phyloP scores from a whole-genome alignment of 2,329 filamentous ascomycete species.

The Microascus cirrosus region DNA sequence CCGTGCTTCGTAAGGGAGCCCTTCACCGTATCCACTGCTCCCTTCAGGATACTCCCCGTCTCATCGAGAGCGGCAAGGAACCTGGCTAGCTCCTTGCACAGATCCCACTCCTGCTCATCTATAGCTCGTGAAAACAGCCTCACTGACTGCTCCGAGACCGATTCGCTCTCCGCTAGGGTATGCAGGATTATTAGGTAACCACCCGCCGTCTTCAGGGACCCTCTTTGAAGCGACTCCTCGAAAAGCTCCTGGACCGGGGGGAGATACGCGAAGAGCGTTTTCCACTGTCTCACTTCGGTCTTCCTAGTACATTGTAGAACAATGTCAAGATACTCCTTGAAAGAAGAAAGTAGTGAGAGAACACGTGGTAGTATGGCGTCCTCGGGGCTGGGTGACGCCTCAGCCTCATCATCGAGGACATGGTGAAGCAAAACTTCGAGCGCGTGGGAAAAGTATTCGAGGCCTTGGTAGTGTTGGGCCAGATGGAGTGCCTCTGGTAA shows the following conservation, averaged over 20 bases:
- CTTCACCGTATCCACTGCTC: constrained; percentile 56
- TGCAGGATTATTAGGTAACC: constrained; percentile 94
- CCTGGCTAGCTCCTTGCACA: constrained; percentile 90
- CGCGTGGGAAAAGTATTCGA: constrained; percentile 88
- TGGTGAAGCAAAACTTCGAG: constrained; percentile 87
- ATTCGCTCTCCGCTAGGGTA: constrained; percentile 59
- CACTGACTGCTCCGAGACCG: constrained; percentile 67
- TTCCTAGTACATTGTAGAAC: constrained; percentile 95
- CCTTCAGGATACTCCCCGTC: constrained; percentile 65
- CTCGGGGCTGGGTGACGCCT: constrained; percentile 52
- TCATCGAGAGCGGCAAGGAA: constrained; percentile 90
- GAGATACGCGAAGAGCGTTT: constrained; percentile 82
- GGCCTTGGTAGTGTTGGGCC: constrained; percentile 71
- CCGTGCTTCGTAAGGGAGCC: background rate
- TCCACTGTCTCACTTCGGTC: constrained; percentile 91
- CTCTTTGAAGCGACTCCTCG: constrained; percentile 77
- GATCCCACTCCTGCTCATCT: constrained; percentile 79
- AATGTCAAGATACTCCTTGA: constrained; percentile 83
- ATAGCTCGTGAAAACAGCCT: constrained; percentile 73
- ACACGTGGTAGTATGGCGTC: constrained; percentile 54
- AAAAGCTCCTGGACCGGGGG: constrained; percentile 87
- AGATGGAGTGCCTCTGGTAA: constrained; percentile 72
- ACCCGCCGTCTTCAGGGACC: constrained; percentile 85
- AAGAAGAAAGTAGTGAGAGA: constrained; percentile 55
- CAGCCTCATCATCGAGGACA: constrained; percentile 89